Base-by-base conservation (phyloP, 192 early-diverging fungal species). In the Coemansia sp. region DNA sequence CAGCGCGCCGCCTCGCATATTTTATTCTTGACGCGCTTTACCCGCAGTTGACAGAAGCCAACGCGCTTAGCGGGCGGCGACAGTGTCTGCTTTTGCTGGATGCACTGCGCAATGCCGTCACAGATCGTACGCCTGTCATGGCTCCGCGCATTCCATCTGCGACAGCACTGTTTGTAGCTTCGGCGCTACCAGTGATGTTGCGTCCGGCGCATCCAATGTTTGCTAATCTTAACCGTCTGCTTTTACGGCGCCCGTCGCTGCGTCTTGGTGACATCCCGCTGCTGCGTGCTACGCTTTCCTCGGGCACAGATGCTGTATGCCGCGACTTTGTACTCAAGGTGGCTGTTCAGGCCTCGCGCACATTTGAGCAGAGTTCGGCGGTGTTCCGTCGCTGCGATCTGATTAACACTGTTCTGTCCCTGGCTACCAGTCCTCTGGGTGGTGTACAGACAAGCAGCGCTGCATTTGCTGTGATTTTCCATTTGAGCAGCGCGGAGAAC, bases 201-300 rank as follows among this genome's bases (percentile, higher is more conserved):
- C 80, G 63, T 8, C 80, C 80, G 0, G 80, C 74, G 11, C 80
- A 83, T 19, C 50, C 54, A 54, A 73, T 83, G 68, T 83, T 68
- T 51, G 51, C 46, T 9, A 56, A 59, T 1, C 29, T 78, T 53
- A 74, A 78, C 46, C 68, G 63, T 7, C 61, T 75, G 21, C 57
- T 83, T 8, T 53, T 83, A 23, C 59, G 56, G 46, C 65, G 64
- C 2, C 75, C 80, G 5, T 74, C 39, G 31, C 24, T 83, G 63
- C 55, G 59, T 1, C 29, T 65, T 31, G 32, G n/a, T 52, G 69
- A 74, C 6, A 54, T 83, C 5, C 80, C 80, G 21, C 42, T 83
- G 54, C 61, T 83, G 4, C 66, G 70, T 14, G 6, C 56, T 2
- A 63, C 64, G 8, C 19, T 78, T 51, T 64, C 57, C 1, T 62